A percentile compares a stretch with the other conserved stretches of the same genome.
phyloP scores from a whole-genome alignment of 78 protist genomes.

The Mantamonas sphyraenae region DNA sequence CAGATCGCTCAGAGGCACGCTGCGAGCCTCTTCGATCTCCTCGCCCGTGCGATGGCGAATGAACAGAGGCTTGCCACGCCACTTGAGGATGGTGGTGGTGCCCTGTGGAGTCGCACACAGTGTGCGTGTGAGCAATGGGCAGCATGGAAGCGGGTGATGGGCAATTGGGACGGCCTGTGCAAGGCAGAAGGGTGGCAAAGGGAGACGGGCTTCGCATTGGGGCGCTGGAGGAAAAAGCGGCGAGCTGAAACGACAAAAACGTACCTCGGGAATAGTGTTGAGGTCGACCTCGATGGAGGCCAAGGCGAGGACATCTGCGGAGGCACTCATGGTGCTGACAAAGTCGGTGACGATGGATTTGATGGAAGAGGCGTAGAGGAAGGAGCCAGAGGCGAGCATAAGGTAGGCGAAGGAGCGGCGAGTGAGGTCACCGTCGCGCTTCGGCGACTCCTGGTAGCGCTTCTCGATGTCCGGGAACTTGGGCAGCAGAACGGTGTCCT shows the following conservation, averaged over 20 bases:
- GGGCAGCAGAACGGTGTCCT: not conserved
- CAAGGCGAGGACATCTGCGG: conserved; percentile 61
- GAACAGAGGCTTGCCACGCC: conserved; percentile 80
- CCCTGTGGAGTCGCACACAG: no score
- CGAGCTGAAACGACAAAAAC: not conserved
- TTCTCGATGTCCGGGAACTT: not conserved
- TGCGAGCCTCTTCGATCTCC: conserved; percentile 35
- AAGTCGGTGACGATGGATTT: conserved; percentile 15
- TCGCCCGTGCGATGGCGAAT: conserved; percentile 45
- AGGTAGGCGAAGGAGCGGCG: conserved; percentile 39
- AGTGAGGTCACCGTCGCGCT: conserved; percentile 7
- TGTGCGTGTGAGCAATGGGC: not conserved
- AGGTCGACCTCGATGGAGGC: conserved; percentile 67
- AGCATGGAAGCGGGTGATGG: not conserved
- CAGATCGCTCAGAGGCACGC: conserved; percentile 14
- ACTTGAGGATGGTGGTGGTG: conserved; percentile 40
- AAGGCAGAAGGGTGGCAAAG: no score
- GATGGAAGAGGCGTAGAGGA: conserved; percentile 1
- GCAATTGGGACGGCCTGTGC: not conserved
- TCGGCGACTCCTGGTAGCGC: not conserved
- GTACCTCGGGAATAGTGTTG: conserved; percentile 34
- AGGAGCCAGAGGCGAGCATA: conserved; percentile 5
- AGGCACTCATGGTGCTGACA: conserved; percentile 21
- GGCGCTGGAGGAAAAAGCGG: not conserved
- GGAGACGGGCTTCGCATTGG: not conserved